phyloP scores from a whole-genome alignment of 75 land plant species.

The Chamaecyparis obtusa region DNA sequence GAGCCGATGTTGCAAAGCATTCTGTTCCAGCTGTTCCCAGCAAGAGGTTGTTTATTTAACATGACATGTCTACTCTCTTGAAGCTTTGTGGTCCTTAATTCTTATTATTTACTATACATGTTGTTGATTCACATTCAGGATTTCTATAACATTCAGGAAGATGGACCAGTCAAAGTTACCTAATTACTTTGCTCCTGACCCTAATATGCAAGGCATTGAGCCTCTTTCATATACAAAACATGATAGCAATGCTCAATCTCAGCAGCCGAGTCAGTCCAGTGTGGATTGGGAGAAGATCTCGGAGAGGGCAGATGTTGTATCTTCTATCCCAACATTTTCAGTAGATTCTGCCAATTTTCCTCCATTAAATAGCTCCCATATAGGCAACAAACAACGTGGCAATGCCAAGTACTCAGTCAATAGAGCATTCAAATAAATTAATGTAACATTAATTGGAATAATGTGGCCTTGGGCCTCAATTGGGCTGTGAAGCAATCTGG shows the following conservation, averaged over 20 bases:
- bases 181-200: constrained; percentile 35
- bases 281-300: background rate
- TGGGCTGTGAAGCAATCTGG: background rate
- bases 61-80: background rate
- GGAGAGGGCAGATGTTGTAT: background rate
- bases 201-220: constrained; percentile 39
- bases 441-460: background rate
- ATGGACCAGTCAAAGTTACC: constrained; percentile 68
- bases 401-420: background rate
- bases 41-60: constrained; percentile 41
- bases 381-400: constrained; percentile 3
- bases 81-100: background rate
- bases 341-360: background rate
- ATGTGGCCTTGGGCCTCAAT: background rate
- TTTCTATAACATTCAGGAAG: constrained; percentile 75
- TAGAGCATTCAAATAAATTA: background rate
- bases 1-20: constrained; percentile 93
- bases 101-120: background rate
- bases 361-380: background rate
- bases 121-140: constrained; percentile 33
- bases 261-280: background rate
- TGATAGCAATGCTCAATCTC: background rate
- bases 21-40: constrained; percentile 88
- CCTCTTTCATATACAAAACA: constrained; percentile 26
- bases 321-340: background rate